Evolutionary conservation across 768 basidiomycete genomes (phyloP).

Genomic region (Leucosporidium creatinivorum): DNA sequence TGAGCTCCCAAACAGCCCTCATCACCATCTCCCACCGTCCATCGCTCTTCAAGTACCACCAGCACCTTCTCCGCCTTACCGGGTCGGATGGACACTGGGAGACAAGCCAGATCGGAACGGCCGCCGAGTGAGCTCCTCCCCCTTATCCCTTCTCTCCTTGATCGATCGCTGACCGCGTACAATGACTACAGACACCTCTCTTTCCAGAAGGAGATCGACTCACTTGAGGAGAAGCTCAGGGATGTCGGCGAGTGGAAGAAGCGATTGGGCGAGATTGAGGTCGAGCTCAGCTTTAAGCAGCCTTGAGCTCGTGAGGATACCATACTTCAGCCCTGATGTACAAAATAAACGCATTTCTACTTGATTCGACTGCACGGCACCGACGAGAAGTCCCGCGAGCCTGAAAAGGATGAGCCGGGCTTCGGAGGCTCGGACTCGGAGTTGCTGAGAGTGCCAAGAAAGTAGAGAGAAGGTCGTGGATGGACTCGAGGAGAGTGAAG

Average conservation of each 20-base stretch:
- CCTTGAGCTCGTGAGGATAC: background rate
- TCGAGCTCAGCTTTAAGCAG: conserved; percentile 18
- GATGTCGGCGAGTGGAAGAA: conserved; percentile 69
- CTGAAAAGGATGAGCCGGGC: too few species aligned
- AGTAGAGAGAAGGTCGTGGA: too few species aligned
- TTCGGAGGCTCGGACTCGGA: too few species aligned
- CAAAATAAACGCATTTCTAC: too few species aligned
- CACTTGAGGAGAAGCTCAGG: conserved; percentile 57
- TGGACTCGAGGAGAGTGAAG: too few species aligned
- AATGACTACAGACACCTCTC: conserved; percentile 47
- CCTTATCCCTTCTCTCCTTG: background rate
- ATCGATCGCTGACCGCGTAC: background rate
- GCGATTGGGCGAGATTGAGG: conserved; percentile 41
- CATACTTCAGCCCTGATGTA: too few species aligned
- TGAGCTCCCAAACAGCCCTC: conserved; percentile 47
- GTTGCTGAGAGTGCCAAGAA: too few species aligned
- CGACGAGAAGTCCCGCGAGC: too few species aligned
- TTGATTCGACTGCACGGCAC: too few species aligned
- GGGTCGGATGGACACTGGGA: conserved; percentile 68
- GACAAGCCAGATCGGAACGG: conserved; percentile 61
- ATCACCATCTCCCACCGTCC: conserved; percentile 89
- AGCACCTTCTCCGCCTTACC: conserved; percentile 66
- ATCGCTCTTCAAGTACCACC: conserved; percentile 80
- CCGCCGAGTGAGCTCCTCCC: conserved; percentile 52
- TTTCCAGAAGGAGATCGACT: conserved; percentile 64